Conservation (phyloP, 257 asterid genomes). For the Jaltomata sinuosa region DNA sequence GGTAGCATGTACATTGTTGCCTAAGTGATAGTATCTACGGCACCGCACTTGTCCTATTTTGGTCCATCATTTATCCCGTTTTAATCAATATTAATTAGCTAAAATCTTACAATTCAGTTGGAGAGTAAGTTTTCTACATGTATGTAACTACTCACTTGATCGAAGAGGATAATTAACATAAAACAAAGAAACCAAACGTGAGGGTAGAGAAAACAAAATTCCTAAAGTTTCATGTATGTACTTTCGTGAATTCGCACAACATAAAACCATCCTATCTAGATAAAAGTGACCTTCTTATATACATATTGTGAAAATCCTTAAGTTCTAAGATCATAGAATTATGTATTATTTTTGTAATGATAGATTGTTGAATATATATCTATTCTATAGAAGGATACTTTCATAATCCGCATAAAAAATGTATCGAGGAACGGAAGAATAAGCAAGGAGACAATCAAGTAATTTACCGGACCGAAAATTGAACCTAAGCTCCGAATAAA, state of each 20-base stretch:
- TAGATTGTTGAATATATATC: background rate
- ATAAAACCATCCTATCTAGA: background rate
- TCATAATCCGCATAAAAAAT: background rate
- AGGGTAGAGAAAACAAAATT: background rate
- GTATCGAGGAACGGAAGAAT: background rate
- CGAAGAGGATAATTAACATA: background rate
- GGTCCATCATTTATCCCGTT: background rate
- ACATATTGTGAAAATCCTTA: background rate
- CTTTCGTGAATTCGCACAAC: background rate
- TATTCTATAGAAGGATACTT: background rate
- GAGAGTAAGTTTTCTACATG: background rate
- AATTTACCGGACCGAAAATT: slow-evolving; percentile 20
- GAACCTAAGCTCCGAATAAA: slow-evolving; percentile 14
- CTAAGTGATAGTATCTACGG: background rate
- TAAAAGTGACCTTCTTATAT: background rate
- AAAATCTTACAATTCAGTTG: background rate
- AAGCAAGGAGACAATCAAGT: background rate
- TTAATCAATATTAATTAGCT: background rate
- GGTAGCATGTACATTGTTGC: background rate
- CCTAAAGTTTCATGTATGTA: background rate
- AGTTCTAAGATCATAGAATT: background rate
- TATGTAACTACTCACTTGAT: background rate
- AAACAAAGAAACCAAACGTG: background rate
- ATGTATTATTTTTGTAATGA: background rate
- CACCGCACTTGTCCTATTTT: background rate